Evolutionary conservation across 371 early-diverging fungal species (phyloP).

Genomic region (Mortierella sp.): DNA sequence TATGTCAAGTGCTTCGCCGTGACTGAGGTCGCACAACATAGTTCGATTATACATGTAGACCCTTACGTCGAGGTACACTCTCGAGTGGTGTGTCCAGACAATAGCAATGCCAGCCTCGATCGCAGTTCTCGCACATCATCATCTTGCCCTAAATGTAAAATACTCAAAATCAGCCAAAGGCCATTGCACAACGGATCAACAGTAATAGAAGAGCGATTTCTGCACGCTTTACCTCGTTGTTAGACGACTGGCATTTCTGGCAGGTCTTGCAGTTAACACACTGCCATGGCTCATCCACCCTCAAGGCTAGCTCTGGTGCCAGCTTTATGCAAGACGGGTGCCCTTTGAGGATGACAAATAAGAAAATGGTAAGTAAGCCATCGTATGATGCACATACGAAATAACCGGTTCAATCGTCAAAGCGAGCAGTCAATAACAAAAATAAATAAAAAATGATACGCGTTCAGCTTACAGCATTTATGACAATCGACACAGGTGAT

Average conservation of each 20-base stretch:
- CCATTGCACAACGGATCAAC: neutral
- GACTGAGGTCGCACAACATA: no score
- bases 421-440: slow-evolving; percentile 1
- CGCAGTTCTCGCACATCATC: slow-evolving; percentile 50
- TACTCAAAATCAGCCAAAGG: no score
- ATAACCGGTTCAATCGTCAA: no score
- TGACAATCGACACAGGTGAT: slow-evolving; percentile 46
- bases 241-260: slow-evolving; percentile 31
- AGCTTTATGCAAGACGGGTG: slow-evolving; percentile 44
- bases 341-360: no score
- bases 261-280: slow-evolving; percentile 50
- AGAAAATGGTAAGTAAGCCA: no score
- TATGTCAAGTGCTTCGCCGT: no score
- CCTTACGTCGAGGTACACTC: slow-evolving; percentile 29
- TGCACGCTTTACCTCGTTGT: slow-evolving; percentile 26
- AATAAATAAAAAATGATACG: slow-evolving; percentile 5
- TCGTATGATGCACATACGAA: no score
- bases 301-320: slow-evolving; percentile 35
- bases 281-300: slow-evolving; percentile 38
- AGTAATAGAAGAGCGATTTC: neutral
- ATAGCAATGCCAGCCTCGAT: slow-evolving; percentile 52
- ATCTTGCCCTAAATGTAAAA: slow-evolving; percentile 41
- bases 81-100: slow-evolving; percentile 41
- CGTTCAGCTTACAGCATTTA: slow-evolving; percentile 44
- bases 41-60: neutral